phyloP scores from a whole-genome alignment of 2,329 filamentous ascomycete genomes.

The Rutstroemia sydowiana region DNA sequence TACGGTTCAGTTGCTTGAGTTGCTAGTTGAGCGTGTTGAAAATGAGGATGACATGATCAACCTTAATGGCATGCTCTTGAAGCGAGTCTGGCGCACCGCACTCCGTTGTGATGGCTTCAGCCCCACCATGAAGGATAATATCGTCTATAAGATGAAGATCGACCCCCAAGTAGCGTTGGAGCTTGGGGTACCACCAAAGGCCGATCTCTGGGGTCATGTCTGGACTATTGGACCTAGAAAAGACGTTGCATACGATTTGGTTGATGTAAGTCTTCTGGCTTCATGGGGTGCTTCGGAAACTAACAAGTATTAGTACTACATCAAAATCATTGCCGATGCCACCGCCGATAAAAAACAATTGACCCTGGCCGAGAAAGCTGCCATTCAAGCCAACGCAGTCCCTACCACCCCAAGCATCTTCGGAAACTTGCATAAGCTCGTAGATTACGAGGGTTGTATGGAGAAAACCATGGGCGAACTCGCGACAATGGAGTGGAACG shows the following conservation, averaged over 20 bases:
- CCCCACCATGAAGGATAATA: slow-evolving; percentile 52
- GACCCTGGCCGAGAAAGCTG: slow-evolving; percentile 36
- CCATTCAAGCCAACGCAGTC: slow-evolving; percentile 9
- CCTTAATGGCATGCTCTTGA: slow-evolving; percentile 45
- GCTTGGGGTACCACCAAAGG: slow-evolving; percentile 42
- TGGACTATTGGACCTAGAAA: slow-evolving; percentile 46
- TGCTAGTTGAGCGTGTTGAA: slow-evolving; percentile 38
- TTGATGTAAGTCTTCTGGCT: slow-evolving; percentile 40
- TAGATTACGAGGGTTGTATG: slow-evolving; percentile 33
- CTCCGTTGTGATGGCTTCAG: slow-evolving; percentile 56
- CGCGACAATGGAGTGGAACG: slow-evolving; percentile 40
- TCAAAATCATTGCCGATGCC: slow-evolving; percentile 46
- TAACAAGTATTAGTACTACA: slow-evolving; percentile 43
- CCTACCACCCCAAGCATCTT: slow-evolving; percentile 17
- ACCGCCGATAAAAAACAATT: slow-evolving; percentile 37
- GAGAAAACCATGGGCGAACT: slow-evolving; percentile 41
- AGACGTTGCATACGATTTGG: slow-evolving; percentile 41
- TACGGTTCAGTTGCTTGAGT: slow-evolving; percentile 40
- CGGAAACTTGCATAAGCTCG: slow-evolving; percentile 42
- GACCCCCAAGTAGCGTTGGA: slow-evolving; percentile 28
- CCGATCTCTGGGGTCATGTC: slow-evolving; percentile 44
- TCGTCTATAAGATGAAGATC: slow-evolving; percentile 39
- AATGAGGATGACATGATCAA: slow-evolving; percentile 35
- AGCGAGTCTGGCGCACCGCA: slow-evolving; percentile 44
- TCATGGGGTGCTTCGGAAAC: neutral